Percentiles rank a stretch among this genome's conserved stretches.
Conservation (phyloP, 106 monocot genomes). For the Apostasia shenzhenica region DNA sequence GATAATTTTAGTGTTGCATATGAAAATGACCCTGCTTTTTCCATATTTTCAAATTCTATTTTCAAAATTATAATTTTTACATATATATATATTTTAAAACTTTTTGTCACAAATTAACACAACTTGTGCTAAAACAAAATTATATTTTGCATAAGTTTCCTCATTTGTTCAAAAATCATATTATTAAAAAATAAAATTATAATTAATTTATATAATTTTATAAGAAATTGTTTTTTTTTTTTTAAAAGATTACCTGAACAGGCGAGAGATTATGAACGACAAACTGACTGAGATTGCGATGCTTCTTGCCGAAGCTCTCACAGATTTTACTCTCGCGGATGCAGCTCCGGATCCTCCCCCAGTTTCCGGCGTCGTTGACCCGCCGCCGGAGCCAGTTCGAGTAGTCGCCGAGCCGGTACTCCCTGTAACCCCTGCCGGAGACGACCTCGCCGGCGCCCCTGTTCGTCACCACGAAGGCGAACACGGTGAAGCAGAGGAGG, state of each 20-base stretch:
- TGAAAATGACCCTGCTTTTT: too few relatives aligned
- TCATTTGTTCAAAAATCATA: too few relatives aligned
- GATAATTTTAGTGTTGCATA: too few relatives aligned
- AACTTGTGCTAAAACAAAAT: too few relatives aligned
- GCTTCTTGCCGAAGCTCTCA: conserved; percentile 21
- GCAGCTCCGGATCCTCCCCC: conserved; percentile 54
- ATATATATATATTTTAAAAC: too few relatives aligned
- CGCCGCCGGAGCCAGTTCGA: conserved; percentile 68
- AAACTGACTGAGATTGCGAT: conserved; percentile 23
- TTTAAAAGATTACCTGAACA: conserved; percentile 27
- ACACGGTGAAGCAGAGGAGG: conserved; percentile 65
- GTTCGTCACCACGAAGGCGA: conserved; percentile 73
- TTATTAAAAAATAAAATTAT: too few relatives aligned
- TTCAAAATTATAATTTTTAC: too few relatives aligned
- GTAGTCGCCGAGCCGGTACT: conserved; percentile 66
- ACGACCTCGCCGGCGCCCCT: conserved; percentile 72
- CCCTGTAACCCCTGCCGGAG: conserved; percentile 48
- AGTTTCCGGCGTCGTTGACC: conserved; percentile 38
- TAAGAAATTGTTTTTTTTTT: background rate
- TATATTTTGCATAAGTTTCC: too few relatives aligned
- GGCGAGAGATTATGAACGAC: conserved; percentile 44
- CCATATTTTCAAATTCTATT: too few relatives aligned
- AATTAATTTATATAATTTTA: too few relatives aligned
- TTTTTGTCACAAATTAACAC: too few relatives aligned
- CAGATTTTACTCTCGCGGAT: conserved; percentile 59